A percentile compares a stretch with the other conserved stretches of the same genome.
Conservation (phyloP, 768 basidiomycete genomes). For the Dentipellis fragilis region DNA sequence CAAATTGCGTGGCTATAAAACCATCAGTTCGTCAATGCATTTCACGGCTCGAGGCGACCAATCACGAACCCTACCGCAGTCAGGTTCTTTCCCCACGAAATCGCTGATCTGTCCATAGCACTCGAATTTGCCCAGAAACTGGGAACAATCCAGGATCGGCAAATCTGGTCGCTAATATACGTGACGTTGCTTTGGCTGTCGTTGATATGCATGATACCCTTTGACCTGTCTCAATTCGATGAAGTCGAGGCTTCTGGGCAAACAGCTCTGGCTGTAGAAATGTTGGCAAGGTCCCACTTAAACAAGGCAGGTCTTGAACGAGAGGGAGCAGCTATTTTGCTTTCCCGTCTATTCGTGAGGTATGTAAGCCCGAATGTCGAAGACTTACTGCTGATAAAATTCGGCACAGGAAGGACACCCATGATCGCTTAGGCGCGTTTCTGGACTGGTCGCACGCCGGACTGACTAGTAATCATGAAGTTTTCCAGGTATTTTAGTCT, state of each 20-base stretch:
- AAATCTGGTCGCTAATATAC: conserved; percentile 75
- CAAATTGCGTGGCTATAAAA: conserved; percentile 86
- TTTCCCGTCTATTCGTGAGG: conserved; percentile 78
- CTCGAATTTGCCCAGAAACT: conserved; percentile 50
- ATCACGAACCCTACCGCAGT: conserved; percentile 35
- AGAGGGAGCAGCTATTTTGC: conserved; percentile 70
- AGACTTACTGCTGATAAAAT: background rate
- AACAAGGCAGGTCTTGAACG: conserved; percentile 72
- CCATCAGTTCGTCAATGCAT: conserved; percentile 57
- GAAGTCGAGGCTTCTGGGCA: conserved; percentile 39
- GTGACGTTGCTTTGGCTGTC: conserved; percentile 87
- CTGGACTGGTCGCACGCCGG: conserved; percentile 5
- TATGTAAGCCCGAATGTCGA: conserved; percentile 19
- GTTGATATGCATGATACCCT: conserved; percentile 88
- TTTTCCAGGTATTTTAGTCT: conserved; percentile 9
- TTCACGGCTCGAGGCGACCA: background rate
- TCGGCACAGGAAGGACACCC: conserved; percentile 44
- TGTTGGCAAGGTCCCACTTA: conserved; percentile 47
- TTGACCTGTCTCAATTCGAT: conserved; percentile 82
- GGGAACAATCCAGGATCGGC: conserved; percentile 27
- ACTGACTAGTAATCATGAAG: background rate
- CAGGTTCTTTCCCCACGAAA: conserved; percentile 89
- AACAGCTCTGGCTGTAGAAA: conserved; percentile 50
- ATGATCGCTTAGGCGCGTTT: conserved; percentile 3
- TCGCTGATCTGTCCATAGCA: conserved; percentile 70